These are phyloP conservation scores for Hemileccinum rubropunctum DNA, from an alignment of 768 basidiomycete species.

Conservation along the genomic window DNA sequence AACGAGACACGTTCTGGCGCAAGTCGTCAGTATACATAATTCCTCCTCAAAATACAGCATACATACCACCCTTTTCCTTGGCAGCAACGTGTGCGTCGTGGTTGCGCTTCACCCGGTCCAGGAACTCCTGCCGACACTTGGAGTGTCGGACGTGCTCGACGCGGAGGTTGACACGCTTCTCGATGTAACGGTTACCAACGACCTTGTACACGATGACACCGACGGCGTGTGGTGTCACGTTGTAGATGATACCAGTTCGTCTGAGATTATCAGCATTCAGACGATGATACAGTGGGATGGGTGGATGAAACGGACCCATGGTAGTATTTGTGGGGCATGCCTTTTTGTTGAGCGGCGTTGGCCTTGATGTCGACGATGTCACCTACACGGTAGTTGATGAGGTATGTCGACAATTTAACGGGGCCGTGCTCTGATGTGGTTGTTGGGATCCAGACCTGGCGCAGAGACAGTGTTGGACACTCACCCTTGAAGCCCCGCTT, in stretches of 20 bases:
- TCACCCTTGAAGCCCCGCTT: constrained; percentile 97
- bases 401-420: constrained; percentile 88
- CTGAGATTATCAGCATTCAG: constrained; percentile 38
- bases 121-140: constrained; percentile 96
- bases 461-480: constrained; percentile 24
- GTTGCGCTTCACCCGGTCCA: constrained; percentile 93
- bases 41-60: background rate
- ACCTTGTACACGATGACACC: constrained; percentile 98
- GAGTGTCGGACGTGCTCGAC: constrained; percentile 96
- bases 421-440: constrained; percentile 73
- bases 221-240: constrained; percentile 92
- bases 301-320: constrained; percentile 67
- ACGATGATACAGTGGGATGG: background rate
- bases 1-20: constrained; percentile 70
- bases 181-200: constrained; percentile 97
- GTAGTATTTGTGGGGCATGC: constrained; percentile 99
- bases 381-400: constrained; percentile 90
- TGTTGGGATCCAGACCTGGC: constrained; percentile 2
- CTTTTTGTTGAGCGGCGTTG: constrained; percentile 98
- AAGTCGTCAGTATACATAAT: background rate
- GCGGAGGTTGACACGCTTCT: constrained; percentile 98
- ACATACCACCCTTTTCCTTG: constrained; percentile 84
- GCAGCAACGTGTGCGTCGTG: constrained; percentile 79
- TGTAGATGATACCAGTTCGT: constrained; percentile 98
- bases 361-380: constrained; percentile 99